phyloP scores from a whole-genome alignment of 176 grass and related monocot genomes.

The Aegilops umbellulata region DNA sequence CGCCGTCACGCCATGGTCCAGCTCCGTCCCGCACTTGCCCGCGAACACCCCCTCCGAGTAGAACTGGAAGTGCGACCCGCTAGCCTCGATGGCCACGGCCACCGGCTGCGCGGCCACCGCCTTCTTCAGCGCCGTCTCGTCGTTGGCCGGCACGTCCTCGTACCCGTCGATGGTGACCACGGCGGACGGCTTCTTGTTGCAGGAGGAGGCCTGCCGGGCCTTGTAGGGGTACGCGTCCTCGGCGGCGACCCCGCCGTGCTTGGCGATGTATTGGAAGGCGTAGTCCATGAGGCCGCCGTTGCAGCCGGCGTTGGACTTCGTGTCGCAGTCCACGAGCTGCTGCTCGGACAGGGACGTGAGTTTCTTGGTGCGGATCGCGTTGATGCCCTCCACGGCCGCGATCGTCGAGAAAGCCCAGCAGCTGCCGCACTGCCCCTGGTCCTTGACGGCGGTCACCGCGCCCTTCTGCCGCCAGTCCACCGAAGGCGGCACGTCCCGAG shows the following conservation, averaged over 20 bases:
- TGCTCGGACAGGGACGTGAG: constrained; percentile 60
- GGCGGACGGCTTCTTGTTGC: neutral
- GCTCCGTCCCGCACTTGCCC: constrained; percentile 8
- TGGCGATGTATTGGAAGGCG: constrained; percentile 62
- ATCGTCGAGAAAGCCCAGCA: constrained; percentile 93
- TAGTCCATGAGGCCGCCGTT: constrained; percentile 67
- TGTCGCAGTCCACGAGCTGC: constrained; percentile 77
- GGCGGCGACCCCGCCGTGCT: constrained; percentile 40
- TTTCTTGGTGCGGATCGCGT: constrained; percentile 52
- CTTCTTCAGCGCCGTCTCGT: constrained; percentile 46
- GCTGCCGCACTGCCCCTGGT: constrained; percentile 89
- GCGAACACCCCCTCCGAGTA: constrained; percentile 6
- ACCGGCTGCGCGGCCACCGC: constrained; percentile 61
- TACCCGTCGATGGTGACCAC: constrained; percentile 47
- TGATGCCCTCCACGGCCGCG: constrained; percentile 77
- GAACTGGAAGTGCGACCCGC: constrained; percentile 8
- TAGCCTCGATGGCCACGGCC: constrained; percentile 38
- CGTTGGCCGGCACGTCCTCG: constrained; percentile 46
- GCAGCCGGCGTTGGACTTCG: constrained; percentile 44
- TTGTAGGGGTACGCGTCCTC: constrained; percentile 48
- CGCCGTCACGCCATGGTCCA: neutral
- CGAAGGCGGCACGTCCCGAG: constrained; percentile 24
- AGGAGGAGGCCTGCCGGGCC: constrained; percentile 12
- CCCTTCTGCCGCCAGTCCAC: constrained; percentile 77
- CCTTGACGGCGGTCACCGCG: constrained; percentile 72